These are phyloP conservation scores for Fraxinus sp. DNA, from an alignment of 305 asterid species.

Conservation along the genomic window DNA sequence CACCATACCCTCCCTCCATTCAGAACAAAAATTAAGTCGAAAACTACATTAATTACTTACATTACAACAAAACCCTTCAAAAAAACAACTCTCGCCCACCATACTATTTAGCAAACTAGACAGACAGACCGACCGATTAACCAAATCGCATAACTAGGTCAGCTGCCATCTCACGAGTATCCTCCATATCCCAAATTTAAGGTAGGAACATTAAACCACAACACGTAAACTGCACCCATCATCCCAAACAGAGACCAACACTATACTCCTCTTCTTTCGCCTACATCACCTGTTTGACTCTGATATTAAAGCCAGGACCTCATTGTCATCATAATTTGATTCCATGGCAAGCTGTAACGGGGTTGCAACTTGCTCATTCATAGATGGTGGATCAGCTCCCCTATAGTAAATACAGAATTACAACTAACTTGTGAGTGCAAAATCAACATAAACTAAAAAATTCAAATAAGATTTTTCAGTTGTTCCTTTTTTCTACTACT, in stretches of 20 bases:
- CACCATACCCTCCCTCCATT: constrained; percentile 10
- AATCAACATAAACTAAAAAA: neutral
- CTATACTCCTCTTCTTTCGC: neutral
- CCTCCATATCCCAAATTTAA: constrained; percentile 22
- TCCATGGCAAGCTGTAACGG: constrained; percentile 60
- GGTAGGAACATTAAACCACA: neutral
- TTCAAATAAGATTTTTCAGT: neutral
- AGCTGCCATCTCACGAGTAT: constrained; percentile 9
- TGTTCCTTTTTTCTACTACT: neutral
- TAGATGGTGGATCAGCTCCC: constrained; percentile 83
- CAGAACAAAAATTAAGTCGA: neutral
- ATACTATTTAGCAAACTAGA: constrained; percentile 17
- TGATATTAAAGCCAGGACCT: constrained; percentile 64
- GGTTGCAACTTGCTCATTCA: constrained; percentile 62
- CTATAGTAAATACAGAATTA: constrained; percentile 39
- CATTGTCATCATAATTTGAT: constrained; percentile 60
- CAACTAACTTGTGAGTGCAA: neutral
- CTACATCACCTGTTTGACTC: constrained; percentile 35
- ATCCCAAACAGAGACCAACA: neutral
- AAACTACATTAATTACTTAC: constrained; percentile 22
- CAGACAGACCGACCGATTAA: neutral
- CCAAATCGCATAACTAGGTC: constrained; percentile 1
- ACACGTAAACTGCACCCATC: neutral
- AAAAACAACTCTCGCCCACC: constrained; percentile 8
- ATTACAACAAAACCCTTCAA: constrained; percentile 15